Evolutionary conservation across 169 alveolate species (phyloP), one percentile per base, ranked within the genome.

Genomic region (Plasmodium cynomolgi): DNA sequence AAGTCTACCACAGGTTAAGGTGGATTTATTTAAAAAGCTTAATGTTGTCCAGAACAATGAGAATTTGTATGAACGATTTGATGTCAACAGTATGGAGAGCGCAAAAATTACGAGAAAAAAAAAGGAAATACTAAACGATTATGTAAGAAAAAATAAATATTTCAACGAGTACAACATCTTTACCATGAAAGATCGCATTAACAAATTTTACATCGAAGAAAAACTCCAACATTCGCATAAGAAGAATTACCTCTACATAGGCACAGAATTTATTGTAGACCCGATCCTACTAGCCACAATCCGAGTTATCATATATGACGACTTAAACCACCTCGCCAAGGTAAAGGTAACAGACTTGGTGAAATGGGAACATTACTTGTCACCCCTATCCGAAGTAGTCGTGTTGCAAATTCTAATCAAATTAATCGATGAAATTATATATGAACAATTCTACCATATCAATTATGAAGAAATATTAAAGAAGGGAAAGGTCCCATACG

Each of bases 131-230:
- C 72, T 90, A 80, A 90, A 90, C 73, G 94, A 90, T 44, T 90
- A 90, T 68, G 23, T 90, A 50, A 54, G 94, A 2, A 90, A 90
- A 90, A 90, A 90, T 81, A 90, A 68, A 80, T 90, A 90, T 29
- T 81, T 90, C 50, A 79, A 90, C 58, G 94, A 90, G 73, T 90
- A 90, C 73, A 90, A 90, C 47, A 90, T 90, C 71, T 90, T 90
- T 90, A 90, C 90, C 26, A 80, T 90, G 91, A 90, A 90, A 90
- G 94, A 90, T 44, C 90, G 91, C 33, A 90, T 90, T 44, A 90
- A 90, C 83, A 80, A 79, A 90, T 90, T 90, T 34, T 81, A 50
- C 37, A 81, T 90, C 73, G 91, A 90, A 26, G 94, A 90, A 90
- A 90, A 90, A 74, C n/a, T 90, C 9, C 85, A 75, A 44, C 79